Evolutionary conservation across 2,329 filamentous ascomycete species (phyloP), one percentile per base, ranked within the genome.

Genomic region (Apiospora hydei): DNA sequence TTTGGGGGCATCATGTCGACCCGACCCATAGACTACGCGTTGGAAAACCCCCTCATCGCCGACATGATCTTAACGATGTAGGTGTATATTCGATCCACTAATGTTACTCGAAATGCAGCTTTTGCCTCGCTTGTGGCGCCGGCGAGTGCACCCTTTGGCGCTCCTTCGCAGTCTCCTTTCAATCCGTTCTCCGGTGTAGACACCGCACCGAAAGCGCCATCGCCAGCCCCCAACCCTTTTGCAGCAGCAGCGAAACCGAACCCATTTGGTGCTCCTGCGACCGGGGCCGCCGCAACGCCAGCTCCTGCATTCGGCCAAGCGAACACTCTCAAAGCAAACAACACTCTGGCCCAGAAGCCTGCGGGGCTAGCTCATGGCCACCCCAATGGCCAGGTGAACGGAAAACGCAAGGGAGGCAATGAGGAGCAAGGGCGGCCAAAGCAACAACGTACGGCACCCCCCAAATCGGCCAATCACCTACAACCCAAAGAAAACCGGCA

Each of bases 371-470:
- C 57, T 64, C 57, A 64, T 34, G 21, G 57, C 21, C 34, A 64
- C 66, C 13, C 46, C 43, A 69, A 66, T 38, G 64, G 47, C n/a
- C 67, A 73, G 46, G 30, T 21, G 3, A 76, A 73, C 21, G 73
- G 73, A 18, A 80, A 74, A 64, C 71, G 74, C 46, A 78, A 75
- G 69, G 72, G 13, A 47, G 73, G 73, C n/a, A 44, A 69, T 46
- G 70, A 70, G 26, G 41, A 43, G 26, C 73, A 77, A 49, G 67
- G 68, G 61, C 73, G 69, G 47, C 68, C 64, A 21, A 77, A 77
- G 68, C 74, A 73, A n/a, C 73, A 73, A 21, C 72, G 74, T 13
- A 74, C 34, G 57, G 41, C 57, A 24, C 30, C 57, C 7, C 8
- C 57, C 34, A 34, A 64, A n/a, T n/a, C 34, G 30, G 34, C 70